Conservation (phyloP, 2,329 filamentous ascomycete genomes). For the Chalaropsis thielavioides region DNA sequence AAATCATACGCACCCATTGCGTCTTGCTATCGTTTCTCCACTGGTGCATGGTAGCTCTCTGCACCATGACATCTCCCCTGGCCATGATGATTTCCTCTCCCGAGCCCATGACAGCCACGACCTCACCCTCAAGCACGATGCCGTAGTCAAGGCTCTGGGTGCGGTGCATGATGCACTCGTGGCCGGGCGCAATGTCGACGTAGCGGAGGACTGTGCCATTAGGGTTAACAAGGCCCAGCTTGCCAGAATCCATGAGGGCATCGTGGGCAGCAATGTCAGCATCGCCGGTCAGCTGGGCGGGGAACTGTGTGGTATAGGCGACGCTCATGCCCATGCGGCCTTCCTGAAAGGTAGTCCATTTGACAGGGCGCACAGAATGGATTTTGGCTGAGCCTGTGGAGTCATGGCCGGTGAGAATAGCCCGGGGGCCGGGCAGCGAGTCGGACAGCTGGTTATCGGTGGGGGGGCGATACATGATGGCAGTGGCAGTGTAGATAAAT, state of each 20-base stretch:
- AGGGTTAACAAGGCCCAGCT: conserved; percentile 22
- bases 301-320: conserved; percentile 31
- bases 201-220: conserved; percentile 32
- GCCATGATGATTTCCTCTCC: conserved; percentile 33
- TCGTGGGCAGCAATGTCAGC: conserved; percentile 29
- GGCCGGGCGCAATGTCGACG: conserved; percentile 34
- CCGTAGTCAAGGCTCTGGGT: conserved; percentile 41
- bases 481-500: conserved; percentile 8
- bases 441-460: conserved; percentile 13
- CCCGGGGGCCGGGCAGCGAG: conserved; percentile 14
- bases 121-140: conserved; percentile 38
- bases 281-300: conserved; percentile 28
- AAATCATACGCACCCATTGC: conserved; percentile 33
- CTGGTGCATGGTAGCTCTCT: conserved; percentile 40
- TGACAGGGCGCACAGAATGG: conserved; percentile 18
- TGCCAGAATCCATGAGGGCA: conserved; percentile 22
- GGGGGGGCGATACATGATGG: conserved; percentile 9
- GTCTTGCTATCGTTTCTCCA: conserved; percentile 36
- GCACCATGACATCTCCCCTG: conserved; percentile 40
- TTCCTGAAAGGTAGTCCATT: conserved; percentile 23
- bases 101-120: conserved; percentile 39
- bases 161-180: conserved; percentile 33
- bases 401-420: conserved; percentile 17
- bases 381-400: conserved; percentile 17
- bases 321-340: conserved; percentile 28